These are phyloP conservation scores for Myxozyma neotropica DNA, from an alignment of 805 yeast genomes.

Conservation along the genomic window DNA sequence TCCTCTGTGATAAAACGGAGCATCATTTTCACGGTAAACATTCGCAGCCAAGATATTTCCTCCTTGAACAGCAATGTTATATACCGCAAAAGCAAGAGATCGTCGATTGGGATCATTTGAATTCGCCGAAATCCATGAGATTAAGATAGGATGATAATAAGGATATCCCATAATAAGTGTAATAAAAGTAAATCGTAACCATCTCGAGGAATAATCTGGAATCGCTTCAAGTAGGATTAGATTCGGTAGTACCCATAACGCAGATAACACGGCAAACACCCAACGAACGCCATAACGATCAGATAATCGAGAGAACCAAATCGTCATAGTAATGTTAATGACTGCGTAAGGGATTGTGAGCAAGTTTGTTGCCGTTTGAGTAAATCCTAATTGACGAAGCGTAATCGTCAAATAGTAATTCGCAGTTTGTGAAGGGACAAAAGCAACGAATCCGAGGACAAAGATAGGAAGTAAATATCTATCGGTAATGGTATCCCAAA, in stretches of 20 bases:
- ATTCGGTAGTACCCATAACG: slow-evolving; percentile 30
- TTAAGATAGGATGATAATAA: slow-evolving; percentile 56
- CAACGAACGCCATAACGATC: slow-evolving; percentile 23
- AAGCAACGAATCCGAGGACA: slow-evolving; percentile 29
- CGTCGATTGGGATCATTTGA: slow-evolving; percentile 62
- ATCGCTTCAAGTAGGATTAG: slow-evolving; percentile 35
- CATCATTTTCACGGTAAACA: slow-evolving; percentile 59
- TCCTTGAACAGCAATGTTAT: slow-evolving; percentile 65
- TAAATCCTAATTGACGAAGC: slow-evolving; percentile 53
- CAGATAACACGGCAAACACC: slow-evolving; percentile 29
- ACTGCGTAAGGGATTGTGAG: slow-evolving; percentile 54
- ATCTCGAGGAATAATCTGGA: slow-evolving; percentile 27
- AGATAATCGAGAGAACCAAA: slow-evolving; percentile 31
- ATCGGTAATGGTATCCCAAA: slow-evolving; percentile 12
- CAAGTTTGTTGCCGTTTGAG: slow-evolving; percentile 54
- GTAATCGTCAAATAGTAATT: slow-evolving; percentile 48
- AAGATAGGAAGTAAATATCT: slow-evolving; percentile 22
- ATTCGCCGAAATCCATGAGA: slow-evolving; percentile 63
- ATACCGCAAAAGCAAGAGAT: slow-evolving; percentile 65
- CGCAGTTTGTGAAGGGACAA: slow-evolving; percentile 28
- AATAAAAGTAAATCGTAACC: slow-evolving; percentile 23
- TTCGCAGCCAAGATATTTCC: slow-evolving; percentile 58
- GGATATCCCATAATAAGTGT: slow-evolving; percentile 50
- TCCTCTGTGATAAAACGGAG: slow-evolving; percentile 63
- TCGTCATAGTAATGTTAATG: slow-evolving; percentile 38